Base-by-base conservation (phyloP, 768 basidiomycete genomes). In the Tylopilus plumbeoviolaceoides region DNA sequence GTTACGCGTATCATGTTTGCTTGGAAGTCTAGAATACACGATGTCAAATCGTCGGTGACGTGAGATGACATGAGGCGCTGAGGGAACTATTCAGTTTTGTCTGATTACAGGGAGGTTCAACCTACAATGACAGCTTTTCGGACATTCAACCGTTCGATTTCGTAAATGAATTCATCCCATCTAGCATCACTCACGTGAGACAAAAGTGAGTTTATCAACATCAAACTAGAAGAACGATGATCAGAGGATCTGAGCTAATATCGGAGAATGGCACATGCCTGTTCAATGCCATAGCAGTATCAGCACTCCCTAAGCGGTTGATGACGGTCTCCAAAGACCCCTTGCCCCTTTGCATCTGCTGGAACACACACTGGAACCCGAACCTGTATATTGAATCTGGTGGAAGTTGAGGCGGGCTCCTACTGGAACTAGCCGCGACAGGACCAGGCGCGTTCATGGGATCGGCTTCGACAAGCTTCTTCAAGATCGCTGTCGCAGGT, bases 401-500 rank as follows among this genome's bases (percentile, higher is more conserved):
- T 6, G 81, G 80, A 3, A 75, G 68, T 28, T 65, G 60, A 4
- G 87, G 79, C 8, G 77, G 76, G 39, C 67, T 67, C 58, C 74
- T 76, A 61, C 87, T 89, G 20, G 86, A 83, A 62, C 84, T 80
- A 12, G 84, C 77, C 38, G 75, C 55, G 44, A 79, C 65, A 2
- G 80, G 75, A 17, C 82, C 83, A 2, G 87, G 81, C 17, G 82
- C 81, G 54, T 74, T 84, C 59, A 77, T 71, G 17, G 91, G 87
- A 61, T 91, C 89, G 9, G 91, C 91, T 67, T 93, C 91, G 14
- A 93, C 91, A 20, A 95, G 80, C 57, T 87, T 87, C 71, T 91
- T 91, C 56, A 95, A 77, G 50, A 95, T 94, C 31, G 89, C 84
- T 40, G 90, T 93, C 1, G 92, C 93, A 31, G 93, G 94, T 6